phyloP scores from a whole-genome alignment of 2,329 filamentous ascomycete species.

The Colletotrichum filicis region DNA sequence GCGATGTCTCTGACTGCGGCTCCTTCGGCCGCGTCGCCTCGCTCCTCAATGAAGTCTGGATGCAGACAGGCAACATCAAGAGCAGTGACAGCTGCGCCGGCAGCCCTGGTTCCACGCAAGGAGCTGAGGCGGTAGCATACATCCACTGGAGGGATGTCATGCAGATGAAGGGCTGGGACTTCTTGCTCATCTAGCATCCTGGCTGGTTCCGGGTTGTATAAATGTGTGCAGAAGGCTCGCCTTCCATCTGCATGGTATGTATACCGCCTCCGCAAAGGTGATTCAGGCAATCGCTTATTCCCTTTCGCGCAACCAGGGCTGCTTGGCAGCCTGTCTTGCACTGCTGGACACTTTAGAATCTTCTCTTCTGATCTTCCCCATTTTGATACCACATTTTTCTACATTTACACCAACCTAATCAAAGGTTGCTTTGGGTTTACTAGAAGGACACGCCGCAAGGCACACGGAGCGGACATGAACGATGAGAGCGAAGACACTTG shows the following conservation, averaged over 20 bases:
- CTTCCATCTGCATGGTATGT: conserved; percentile 37
- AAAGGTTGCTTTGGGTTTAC: conserved; percentile 29
- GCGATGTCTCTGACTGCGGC: conserved; percentile 81
- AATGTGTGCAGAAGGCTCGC: background rate
- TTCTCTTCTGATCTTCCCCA: conserved; percentile 32
- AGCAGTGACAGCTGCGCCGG: conserved; percentile 44
- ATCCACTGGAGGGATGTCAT: conserved; percentile 97
- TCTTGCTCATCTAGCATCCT: conserved; percentile 78
- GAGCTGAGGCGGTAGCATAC: conserved; percentile 63
- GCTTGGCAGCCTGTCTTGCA: conserved; percentile 26
- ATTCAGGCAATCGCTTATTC: conserved; percentile 50
- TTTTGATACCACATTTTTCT: conserved; percentile 41
- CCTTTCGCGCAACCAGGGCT: conserved; percentile 18
- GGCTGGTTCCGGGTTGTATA: conserved; percentile 26
- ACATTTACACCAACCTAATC: conserved; percentile 37
- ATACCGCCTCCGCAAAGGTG: conserved; percentile 43
- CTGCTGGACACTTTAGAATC: conserved; percentile 2
- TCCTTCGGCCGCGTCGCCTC: conserved; percentile 86
- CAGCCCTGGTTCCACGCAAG: conserved; percentile 43
- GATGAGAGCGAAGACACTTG: conserved; percentile 36
- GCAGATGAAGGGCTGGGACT: conserved; percentile 91
- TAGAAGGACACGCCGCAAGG: conserved; percentile 50
- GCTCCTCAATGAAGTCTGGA: conserved; percentile 87
- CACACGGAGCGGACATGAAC: conserved; percentile 39
- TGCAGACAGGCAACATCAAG: conserved; percentile 72